phyloP scores from a whole-genome alignment of 78 protist genomes.

The Dictyostelium firmibasis region DNA sequence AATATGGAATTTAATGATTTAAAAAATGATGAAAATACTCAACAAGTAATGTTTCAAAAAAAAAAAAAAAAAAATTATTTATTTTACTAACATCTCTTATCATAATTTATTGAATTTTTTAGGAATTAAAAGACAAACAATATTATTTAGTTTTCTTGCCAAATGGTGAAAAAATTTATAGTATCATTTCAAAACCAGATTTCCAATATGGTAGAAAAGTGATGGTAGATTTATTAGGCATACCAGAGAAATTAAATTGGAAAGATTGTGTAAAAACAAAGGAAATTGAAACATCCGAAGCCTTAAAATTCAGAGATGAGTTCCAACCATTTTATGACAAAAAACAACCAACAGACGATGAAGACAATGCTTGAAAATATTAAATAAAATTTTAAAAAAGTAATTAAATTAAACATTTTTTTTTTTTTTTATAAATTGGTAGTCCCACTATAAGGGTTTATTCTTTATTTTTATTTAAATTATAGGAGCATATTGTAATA shows the following conservation, averaged over 20 bases:
- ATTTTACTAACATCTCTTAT: too few relatives aligned
- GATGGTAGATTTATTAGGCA: background rate
- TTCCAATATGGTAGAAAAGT: constrained; percentile 59
- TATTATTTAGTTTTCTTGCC: constrained; percentile 43
- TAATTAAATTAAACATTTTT: background rate
- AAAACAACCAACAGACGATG: background rate
- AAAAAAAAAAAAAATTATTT: too few relatives aligned
- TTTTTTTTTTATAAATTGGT: background rate
- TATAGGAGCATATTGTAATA: background rate
- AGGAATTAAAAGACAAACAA: background rate
- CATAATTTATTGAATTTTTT: too few relatives aligned
- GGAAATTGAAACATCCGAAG: constrained; percentile 6
- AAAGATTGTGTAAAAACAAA: constrained; percentile 33
- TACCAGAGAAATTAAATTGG: constrained; percentile 65
- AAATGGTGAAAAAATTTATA: constrained; percentile 5
- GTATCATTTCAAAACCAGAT: constrained; percentile 1
- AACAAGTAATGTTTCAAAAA: background rate
- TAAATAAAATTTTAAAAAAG: background rate
- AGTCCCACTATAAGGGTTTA: background rate
- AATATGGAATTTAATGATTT: constrained; percentile 10
- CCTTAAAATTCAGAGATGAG: background rate
- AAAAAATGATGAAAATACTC: background rate
- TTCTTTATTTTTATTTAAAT: background rate
- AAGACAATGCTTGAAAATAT: background rate
- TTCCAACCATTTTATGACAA: constrained; percentile 60